Evolutionary conservation across 495 filamentous ascomycete genomes (phyloP), one percentile per base, ranked within the genome.

Genomic region (Corynascus novoguineensis): DNA sequence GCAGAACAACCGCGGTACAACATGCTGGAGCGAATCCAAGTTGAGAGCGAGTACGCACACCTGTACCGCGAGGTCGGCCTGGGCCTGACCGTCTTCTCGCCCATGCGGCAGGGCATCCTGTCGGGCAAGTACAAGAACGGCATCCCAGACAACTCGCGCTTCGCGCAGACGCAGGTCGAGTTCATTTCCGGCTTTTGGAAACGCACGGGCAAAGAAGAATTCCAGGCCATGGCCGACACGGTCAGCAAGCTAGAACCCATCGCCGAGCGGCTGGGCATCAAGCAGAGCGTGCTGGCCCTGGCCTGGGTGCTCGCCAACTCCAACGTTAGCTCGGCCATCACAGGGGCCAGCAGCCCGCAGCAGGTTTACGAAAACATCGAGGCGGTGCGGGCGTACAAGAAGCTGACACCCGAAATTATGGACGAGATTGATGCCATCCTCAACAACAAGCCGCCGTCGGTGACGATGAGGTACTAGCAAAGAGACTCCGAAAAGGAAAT

Each of bases 61-160:
- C 68, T 90, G 17, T 89, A 85, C 62, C 71, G 78, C 41, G 75
- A 82, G 6, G 80, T 82, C 58, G 81, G 85, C 4, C 73, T 88
- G 0, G 88, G 89, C 3, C 71, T 93, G 54, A 92, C 89, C 7
- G 79, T 82, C 19, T 92, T 86, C 71, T 85, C 79, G 8, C 88
- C 89, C 1, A 68, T 95, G 45, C 82, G 84, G 62, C 77, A 79
- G 37, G 90, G 90, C 8, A 72, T 92, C 44, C 72, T 93, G 56
- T 89, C 86, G 0, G 89, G 89, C 7, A 95, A 93, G 73, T 93
- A 95, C 71, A 87, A 87, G 68, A 75, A 86, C 53, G 81, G 80
- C 27, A 75, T 86, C 28, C 84, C 84, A 0, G 68, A 77, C 15
- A 79, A 77, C 60, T 80, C 78, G 3, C 73, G 84, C 32, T 74